Evolutionary conservation across 2,329 filamentous ascomycete species (phyloP).

Genomic region (Alternaria burnsii): DNA sequence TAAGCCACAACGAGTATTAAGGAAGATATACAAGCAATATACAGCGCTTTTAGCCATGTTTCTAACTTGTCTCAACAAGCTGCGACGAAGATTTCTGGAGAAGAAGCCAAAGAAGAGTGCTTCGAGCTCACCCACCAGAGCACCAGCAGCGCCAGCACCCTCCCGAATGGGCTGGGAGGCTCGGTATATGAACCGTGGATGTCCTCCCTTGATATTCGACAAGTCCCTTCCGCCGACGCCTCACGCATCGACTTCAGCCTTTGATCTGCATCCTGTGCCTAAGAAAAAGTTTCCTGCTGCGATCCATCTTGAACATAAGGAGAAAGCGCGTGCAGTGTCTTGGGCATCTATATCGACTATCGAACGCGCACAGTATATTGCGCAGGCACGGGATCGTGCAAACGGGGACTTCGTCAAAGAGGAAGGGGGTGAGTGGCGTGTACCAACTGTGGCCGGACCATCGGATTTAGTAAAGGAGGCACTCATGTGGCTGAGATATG

Average conservation of each 20-base stretch:
- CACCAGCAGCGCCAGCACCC: not conserved
- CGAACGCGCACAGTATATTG: not conserved
- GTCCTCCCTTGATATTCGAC: not conserved
- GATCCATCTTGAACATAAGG: not conserved
- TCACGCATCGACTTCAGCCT: not conserved
- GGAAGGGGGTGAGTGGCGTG: not conserved
- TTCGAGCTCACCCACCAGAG: not conserved
- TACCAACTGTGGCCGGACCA: not conserved
- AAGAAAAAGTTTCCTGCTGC: not conserved
- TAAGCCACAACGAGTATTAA: not conserved
- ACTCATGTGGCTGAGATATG: conserved; percentile 1
- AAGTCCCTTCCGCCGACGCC: conserved; percentile 4
- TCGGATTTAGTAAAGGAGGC: not conserved
- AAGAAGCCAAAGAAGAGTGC: not conserved
- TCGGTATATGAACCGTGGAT: not conserved
- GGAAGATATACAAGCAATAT: not conserved
- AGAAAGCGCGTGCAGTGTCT: not conserved
- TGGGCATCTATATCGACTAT: not conserved
- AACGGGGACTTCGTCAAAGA: not conserved
- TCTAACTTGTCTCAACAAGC: not conserved
- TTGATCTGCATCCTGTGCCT: not conserved
- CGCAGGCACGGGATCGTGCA: not conserved
- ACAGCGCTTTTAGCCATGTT: not conserved
- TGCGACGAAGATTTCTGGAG: not conserved
- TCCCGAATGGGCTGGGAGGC: not conserved